These are phyloP conservation scores for Apiospora saccharicola DNA, from an alignment of 2,329 filamentous ascomycete species.

Conservation along the genomic window DNA sequence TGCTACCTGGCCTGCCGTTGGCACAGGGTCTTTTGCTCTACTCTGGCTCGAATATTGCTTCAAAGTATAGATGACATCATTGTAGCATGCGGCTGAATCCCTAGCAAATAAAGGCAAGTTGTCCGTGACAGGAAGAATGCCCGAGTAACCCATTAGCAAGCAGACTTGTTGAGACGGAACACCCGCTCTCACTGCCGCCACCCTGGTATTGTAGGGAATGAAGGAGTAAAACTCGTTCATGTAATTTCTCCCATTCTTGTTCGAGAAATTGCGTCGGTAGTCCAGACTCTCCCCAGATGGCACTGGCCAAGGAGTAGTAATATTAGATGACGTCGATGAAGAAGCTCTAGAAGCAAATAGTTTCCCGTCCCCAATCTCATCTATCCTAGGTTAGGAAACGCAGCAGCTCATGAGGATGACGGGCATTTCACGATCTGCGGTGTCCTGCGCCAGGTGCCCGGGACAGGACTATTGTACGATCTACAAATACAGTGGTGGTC, in stretches of 20 bases:
- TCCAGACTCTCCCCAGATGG: neutral
- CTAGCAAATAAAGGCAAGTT: neutral
- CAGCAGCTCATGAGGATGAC: conserved; percentile 1
- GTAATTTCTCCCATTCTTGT: neutral
- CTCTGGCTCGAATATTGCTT: neutral
- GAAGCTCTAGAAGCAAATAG: neutral
- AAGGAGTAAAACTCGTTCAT: neutral
- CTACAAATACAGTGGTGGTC: neutral
- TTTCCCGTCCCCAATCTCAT: neutral
- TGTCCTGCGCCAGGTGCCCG: neutral
- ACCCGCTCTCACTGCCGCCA: neutral
- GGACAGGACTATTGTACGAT: neutral
- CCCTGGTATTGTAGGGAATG: neutral
- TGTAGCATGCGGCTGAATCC: neutral
- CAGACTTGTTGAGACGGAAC: neutral
- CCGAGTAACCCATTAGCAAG: neutral
- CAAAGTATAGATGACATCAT: neutral
- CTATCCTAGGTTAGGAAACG: neutral
- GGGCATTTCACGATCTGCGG: neutral
- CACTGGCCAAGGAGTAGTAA: neutral
- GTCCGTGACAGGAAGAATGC: neutral
- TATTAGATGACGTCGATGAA: conserved; percentile 6
- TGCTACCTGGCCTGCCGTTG: too few relatives aligned
- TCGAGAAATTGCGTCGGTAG: neutral
- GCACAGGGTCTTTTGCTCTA: neutral